Percentiles rank a stretch among this genome's conserved stretches.
Conservation (phyloP, 805 yeast species). For the Hanseniaspora hatyaiensis region DNA sequence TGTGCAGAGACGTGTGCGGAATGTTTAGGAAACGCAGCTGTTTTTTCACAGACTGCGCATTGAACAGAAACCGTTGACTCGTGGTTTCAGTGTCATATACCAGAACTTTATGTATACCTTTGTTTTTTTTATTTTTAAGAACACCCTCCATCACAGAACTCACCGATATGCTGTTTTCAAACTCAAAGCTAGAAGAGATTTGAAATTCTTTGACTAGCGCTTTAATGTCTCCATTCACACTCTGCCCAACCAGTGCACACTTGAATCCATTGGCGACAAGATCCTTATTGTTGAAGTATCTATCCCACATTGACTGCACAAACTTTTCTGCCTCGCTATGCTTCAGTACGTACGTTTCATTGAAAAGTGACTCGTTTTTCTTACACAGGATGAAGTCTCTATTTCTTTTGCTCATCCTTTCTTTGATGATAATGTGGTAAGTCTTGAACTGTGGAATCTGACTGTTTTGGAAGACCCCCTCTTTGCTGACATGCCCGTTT, state of each 20-base stretch:
- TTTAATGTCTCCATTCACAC: slow-evolving; percentile 41
- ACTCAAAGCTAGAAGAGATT: background rate
- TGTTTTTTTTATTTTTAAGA: background rate
- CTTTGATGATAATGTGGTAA: slow-evolving; percentile 37
- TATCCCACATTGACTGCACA: slow-evolving; percentile 35
- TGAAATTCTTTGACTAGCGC: slow-evolving; percentile 32
- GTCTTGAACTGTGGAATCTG: background rate
- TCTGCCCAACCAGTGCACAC: slow-evolving; percentile 49
- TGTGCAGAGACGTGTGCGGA: slow-evolving; percentile 52
- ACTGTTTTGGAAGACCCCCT: slow-evolving; percentile 17
- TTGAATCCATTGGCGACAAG: slow-evolving; percentile 24
- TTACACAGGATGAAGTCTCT: slow-evolving; percentile 47
- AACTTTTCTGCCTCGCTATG: slow-evolving; percentile 30
- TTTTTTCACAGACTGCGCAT: slow-evolving; percentile 8
- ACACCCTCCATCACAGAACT: no score
- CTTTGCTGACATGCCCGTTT: slow-evolving; percentile 31
- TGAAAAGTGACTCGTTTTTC: slow-evolving; percentile 40
- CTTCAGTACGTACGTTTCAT: slow-evolving; percentile 36
- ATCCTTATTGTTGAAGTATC: slow-evolving; percentile 31
- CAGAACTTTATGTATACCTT: slow-evolving; percentile 17
- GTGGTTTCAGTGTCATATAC: slow-evolving; percentile 41
- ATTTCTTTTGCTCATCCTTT: slow-evolving; percentile 35
- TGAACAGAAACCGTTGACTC: slow-evolving; percentile 29
- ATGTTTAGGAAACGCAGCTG: slow-evolving; percentile 36
- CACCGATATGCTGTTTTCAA: background rate